Conservation (phyloP, 306 rosid species). For the Cotoneaster glaucophyllus region DNA sequence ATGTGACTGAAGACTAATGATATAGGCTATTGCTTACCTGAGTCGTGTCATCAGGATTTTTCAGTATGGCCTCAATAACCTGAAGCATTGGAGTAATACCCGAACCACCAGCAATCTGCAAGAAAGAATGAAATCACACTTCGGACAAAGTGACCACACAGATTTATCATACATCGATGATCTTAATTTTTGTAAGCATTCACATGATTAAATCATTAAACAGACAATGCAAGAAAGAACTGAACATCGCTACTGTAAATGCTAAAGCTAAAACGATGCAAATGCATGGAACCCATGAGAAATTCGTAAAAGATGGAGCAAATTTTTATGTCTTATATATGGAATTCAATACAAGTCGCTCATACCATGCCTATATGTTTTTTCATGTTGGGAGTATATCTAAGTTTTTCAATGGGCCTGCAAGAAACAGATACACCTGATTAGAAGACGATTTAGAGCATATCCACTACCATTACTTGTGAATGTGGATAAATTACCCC, state of each 20-base stretch:
- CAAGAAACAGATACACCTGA: slow-evolving; percentile 17
- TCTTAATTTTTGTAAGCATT: background rate
- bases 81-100: slow-evolving; percentile 99
- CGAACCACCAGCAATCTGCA: slow-evolving; percentile 90
- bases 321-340: background rate
- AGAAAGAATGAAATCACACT: slow-evolving; percentile 2
- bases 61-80: slow-evolving; percentile 87
- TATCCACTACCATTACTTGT: slow-evolving; percentile 12
- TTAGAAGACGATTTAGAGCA: slow-evolving; percentile 16
- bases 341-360: background rate
- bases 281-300: background rate
- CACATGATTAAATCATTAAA: background rate
- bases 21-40: slow-evolving; percentile 50
- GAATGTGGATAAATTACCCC: slow-evolving; percentile 52
- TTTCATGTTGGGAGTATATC: slow-evolving; percentile 91
- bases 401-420: slow-evolving; percentile 94
- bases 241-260: no score
- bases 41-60: slow-evolving; percentile 85
- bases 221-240: background rate
- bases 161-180: background rate
- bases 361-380: slow-evolving; percentile 96
- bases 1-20: background rate
- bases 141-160: slow-evolving; percentile 3
- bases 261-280: background rate
- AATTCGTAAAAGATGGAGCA: background rate